A percentile compares a stretch with the other conserved stretches of the same genome.
These are phyloP conservation scores for Pythium brassicae DNA, from an alignment of 352 stramenopile genomes.

Conservation along the genomic window DNA sequence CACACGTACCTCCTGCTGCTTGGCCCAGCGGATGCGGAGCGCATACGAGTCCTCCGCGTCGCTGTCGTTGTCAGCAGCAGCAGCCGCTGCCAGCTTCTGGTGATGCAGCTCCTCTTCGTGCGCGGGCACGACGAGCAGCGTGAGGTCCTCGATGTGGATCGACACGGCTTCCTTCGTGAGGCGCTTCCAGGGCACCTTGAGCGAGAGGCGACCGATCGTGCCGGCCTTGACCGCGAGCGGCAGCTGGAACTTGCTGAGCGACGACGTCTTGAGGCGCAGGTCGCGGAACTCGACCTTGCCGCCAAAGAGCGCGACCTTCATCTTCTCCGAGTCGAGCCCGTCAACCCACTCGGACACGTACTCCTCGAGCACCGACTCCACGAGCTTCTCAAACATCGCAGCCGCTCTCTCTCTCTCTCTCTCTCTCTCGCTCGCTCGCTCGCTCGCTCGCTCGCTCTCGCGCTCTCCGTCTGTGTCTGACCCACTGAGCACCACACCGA, in stretches of 20 bases:
- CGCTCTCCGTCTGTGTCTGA: too few species aligned
- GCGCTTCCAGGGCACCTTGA: slow-evolving; percentile 85
- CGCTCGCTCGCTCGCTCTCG: too few species aligned
- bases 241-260: slow-evolving; percentile 77
- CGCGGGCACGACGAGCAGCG: slow-evolving; percentile 61
- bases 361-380: slow-evolving; percentile 82
- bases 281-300: slow-evolving; percentile 82
- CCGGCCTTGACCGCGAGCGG: slow-evolving; percentile 74
- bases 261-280: slow-evolving; percentile 59
- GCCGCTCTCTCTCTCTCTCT: not conserved
- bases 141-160: slow-evolving; percentile 74
- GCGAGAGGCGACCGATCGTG: slow-evolving; percentile 53
- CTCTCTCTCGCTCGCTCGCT: too few species aligned
- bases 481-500: too few species aligned
- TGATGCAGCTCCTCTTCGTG: slow-evolving; percentile 53
- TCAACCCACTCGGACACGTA: slow-evolving; percentile 87
- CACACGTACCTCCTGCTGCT: slow-evolving; percentile 80
- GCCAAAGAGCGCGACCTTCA: slow-evolving; percentile 80
- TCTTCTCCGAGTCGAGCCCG: slow-evolving; percentile 81
- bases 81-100: slow-evolving; percentile 11
- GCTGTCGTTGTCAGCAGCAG: not conserved
- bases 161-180: slow-evolving; percentile 74
- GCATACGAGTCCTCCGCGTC: slow-evolving; percentile 46
- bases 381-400: slow-evolving; percentile 81
- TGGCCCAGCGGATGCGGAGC: slow-evolving; percentile 62